Evolutionary conservation across 1,284 basidiomycete genomes (phyloP).

Genomic region (Coriolopsis trogii): DNA sequence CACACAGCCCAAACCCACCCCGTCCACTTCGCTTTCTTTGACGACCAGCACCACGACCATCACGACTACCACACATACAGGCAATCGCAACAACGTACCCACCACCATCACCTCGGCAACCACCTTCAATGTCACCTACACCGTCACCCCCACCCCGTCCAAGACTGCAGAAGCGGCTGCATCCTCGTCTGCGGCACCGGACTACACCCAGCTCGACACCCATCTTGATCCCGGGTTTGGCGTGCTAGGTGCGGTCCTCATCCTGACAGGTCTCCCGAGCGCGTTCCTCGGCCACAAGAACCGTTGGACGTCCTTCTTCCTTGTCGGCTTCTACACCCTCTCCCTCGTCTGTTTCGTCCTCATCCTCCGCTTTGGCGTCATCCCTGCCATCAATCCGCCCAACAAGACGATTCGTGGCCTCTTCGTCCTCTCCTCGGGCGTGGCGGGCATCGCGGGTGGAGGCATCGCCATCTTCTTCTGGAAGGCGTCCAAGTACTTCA

Average conservation of each 20-base stretch:
- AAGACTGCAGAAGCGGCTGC: conserved; percentile 44
- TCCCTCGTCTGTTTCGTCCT: conserved; percentile 86
- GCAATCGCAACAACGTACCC: conserved; percentile 47
- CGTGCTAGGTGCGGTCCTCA: conserved; percentile 86
- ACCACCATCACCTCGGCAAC: conserved; percentile 59
- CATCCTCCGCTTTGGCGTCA: conserved; percentile 88
- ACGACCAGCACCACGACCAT: conserved; percentile 30
- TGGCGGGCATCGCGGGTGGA: conserved; percentile 85
- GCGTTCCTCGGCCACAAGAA: conserved; percentile 94
- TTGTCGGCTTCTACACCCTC: conserved; percentile 89
- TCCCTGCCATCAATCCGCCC: conserved; percentile 82
- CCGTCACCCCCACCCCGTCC: conserved; percentile 34
- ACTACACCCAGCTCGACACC: conserved; percentile 68
- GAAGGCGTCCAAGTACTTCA: conserved; percentile 84
- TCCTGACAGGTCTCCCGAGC: conserved; percentile 87
- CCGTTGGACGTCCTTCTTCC: conserved; percentile 93
- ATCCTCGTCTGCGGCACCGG: conserved; percentile 50
- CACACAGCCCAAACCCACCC: conserved; percentile 14
- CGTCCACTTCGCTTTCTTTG: conserved; percentile 27
- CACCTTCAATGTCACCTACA: conserved; percentile 55
- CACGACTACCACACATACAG: conserved; percentile 50
- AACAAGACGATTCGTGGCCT: conserved; percentile 80
- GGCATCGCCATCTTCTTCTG: conserved; percentile 88
- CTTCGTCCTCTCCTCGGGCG: conserved; percentile 82
- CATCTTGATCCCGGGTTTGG: conserved; percentile 88